Percentiles rank a stretch among this genome's conserved stretches.
phyloP scores from a whole-genome alignment of 2,329 filamentous ascomycete genomes.

The Epichloe amarillans region DNA sequence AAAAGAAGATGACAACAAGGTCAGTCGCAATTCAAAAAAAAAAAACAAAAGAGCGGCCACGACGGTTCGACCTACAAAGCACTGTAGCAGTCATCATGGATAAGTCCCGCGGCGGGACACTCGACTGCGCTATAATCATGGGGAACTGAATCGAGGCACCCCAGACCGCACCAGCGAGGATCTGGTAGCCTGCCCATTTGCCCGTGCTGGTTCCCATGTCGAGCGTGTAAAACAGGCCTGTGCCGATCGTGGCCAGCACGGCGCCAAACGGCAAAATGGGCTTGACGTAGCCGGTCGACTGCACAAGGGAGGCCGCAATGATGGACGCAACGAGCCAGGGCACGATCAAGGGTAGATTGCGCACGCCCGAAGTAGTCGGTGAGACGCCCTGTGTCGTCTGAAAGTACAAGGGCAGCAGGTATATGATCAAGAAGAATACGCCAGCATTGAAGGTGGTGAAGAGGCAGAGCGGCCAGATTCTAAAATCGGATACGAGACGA shows the following conservation, averaged over 20 bases:
- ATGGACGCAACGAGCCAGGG: constrained; percentile 16
- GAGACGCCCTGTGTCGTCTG: constrained; percentile 28
- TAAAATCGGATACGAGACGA: constrained; percentile 26
- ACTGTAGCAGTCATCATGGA: constrained; percentile 12
- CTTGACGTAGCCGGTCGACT: constrained; percentile 27
- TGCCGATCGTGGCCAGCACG: constrained; percentile 22
- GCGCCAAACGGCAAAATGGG: constrained; percentile 27
- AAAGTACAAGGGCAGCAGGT: constrained; percentile 33
- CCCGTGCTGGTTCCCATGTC: constrained; percentile 17
- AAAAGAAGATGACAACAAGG: background rate
- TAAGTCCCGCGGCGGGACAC: background rate
- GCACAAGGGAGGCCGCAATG: background rate
- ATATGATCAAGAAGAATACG: constrained; percentile 19
- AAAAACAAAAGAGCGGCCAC: background rate
- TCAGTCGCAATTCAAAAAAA: background rate
- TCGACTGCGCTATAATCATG: constrained; percentile 23
- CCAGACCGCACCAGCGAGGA: constrained; percentile 24
- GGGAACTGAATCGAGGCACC: constrained; percentile 27
- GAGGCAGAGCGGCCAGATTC: constrained; percentile 22
- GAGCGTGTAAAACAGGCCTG: constrained; percentile 30
- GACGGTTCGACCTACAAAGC: constrained; percentile 23
- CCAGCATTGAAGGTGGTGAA: constrained; percentile 26
- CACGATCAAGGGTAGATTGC: constrained; percentile 25
- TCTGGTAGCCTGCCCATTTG: constrained; percentile 33
- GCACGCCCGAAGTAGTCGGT: constrained; percentile 28